Evolutionary conservation across 1,284 basidiomycete species (phyloP), one percentile per base, ranked within the genome.

Genomic region (Ganoderma resinaceum): DNA sequence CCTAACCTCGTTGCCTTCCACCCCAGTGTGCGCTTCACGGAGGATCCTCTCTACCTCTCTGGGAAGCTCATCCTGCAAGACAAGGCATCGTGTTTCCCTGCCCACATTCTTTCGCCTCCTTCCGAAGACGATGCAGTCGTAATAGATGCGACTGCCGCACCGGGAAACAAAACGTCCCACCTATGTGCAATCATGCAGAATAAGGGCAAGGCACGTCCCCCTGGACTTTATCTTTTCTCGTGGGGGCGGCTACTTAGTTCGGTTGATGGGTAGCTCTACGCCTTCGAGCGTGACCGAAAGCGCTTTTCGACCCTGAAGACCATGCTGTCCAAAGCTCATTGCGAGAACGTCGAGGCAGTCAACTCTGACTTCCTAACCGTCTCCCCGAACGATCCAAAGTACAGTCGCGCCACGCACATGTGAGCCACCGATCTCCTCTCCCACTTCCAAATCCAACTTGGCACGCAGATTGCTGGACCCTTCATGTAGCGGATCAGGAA

Each of bases 101-200:
- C 97, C 0, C 84, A 90, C 65, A 88, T 99, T 5, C 86, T 98
- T 38, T 80, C 85, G 58, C 89, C 93, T 65, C 90, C 91, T 20
- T 79, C 83, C 1, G 78, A 76, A 40, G 82, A 86, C 7, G 76
- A 83, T 43, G 79, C 81, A 55, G 81, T 88, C 23, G 95, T 96
- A 42, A 92, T 99, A 61, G 98, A 99, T 80, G 97, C 95, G 5
- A 99, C 97, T 35, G 93, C 97, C 55, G 97, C 98, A 0, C 98
- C 97, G 0, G 98, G 98, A 0, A 99, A 99, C 82, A 99, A 99
- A 83, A 99, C 98, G 0, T 94, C 95, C 6, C 95, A 98, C 80
- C 82, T 99, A 16, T 93, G 93, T 70, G 95, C 96, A 12, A 82
- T 99, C 49, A 95, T 97, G 91, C 78, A 84, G 20, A 91, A 91